These are phyloP conservation scores for Ceratocystis smalleyi DNA, from an alignment of 2,329 filamentous ascomycete species.

Conservation along the genomic window DNA sequence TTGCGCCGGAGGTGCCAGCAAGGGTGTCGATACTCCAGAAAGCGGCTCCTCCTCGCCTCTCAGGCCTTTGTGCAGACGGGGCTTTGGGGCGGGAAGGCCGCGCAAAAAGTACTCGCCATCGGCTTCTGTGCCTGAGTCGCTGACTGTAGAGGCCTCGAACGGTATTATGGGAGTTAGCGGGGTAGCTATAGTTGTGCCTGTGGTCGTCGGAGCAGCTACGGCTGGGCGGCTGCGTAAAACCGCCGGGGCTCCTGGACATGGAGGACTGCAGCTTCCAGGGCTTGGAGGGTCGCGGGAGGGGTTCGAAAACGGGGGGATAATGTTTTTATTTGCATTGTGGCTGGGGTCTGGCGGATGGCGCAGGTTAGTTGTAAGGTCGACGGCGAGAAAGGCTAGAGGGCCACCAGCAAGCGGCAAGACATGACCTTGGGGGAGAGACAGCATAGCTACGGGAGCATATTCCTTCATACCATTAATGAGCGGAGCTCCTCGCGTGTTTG, in stretches of 20 bases:
- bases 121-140: slow-evolving; percentile 86
- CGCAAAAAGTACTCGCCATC: slow-evolving; percentile 86
- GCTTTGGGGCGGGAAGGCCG: slow-evolving; percentile 65
- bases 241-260: background rate
- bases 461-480: background rate
- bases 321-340: background rate
- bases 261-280: background rate
- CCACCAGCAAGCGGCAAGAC: too few species aligned
- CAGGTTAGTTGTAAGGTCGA: too few species aligned
- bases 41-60: slow-evolving; percentile 41
- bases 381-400: too few species aligned
- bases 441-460: too few species aligned
- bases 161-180: background rate
- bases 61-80: slow-evolving; percentile 61
- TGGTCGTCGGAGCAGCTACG: background rate
- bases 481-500: background rate
- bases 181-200: background rate
- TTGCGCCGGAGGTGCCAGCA: slow-evolving; percentile 31
- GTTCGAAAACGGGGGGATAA: background rate
- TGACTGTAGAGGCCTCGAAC: slow-evolving; percentile 25
- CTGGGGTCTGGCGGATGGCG: too few species aligned
- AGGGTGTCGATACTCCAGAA: slow-evolving; percentile 41
- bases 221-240: background rate
- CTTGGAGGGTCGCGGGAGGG: background rate
- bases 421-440: too few species aligned